Evolutionary conservation across 257 asterid genomes (phyloP), one percentile per base, ranked within the genome.

Genomic region (Petunia axillaris): DNA sequence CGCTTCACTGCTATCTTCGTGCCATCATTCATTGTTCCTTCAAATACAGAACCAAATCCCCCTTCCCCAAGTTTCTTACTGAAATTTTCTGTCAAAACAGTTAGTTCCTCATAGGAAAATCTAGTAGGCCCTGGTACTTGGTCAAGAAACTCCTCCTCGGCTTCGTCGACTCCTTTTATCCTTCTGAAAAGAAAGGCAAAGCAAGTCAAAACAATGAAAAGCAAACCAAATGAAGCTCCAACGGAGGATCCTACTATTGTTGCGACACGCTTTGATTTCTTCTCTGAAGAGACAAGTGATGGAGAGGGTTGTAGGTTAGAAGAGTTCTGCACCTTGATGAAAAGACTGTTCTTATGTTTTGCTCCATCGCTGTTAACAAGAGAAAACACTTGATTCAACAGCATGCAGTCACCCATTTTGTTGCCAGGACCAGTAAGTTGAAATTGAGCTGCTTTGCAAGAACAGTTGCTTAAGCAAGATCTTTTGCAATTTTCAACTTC

Each of bases 11-110:
- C 85, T 43, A 85, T 50, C 37, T 58, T 70, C 6, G 79, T 79
- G 16, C 75, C 83, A 79, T 81, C 50, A 0, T 36, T 4, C 4
- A 60, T 78, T 43, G 7, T 62, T 35, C 87, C 85, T 63, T 79
- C 81, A 74, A 64, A 83, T 36, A 85, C 81, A 77, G 62, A 64
- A 43, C 86, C 85, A 73, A 81, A 85, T 46, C 83, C 83, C 35
- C 85, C 82, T 75, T 79, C 67, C 15, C 86, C 82, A 2, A 85
- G 81, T 25, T 83, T 85, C 5, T n/a, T 39, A 5, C 81, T 50
- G 55, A 85, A 85, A 25, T 52, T 15, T 71, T 68, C 67, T 0
- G 86, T 85, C 8, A 59, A 25, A 0, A 53, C 66, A 55, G 74
- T 81, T 57, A 78, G 64, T 16, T 64, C 68, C 25, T 78, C 78